These are phyloP conservation scores for Pneumocystis wakefieldiae DNA, from an alignment of 1,139 yeast species.

Conservation along the genomic window DNA sequence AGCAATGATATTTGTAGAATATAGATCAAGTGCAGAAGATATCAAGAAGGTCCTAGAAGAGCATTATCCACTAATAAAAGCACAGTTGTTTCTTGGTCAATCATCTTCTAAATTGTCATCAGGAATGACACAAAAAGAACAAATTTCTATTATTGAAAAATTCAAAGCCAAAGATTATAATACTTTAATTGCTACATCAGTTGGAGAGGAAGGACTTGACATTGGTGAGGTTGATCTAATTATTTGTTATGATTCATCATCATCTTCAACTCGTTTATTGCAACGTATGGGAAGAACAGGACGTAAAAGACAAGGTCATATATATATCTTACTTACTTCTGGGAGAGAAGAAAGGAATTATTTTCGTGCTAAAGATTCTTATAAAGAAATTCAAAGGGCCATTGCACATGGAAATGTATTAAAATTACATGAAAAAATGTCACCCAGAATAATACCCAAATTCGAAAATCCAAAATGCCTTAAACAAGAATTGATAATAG, in stretches of 20 bases:
- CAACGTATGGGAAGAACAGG: constrained; percentile 99
- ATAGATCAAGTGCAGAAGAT: constrained; percentile 78
- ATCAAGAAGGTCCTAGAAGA: constrained; percentile 54
- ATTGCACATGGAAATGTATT: constrained; percentile 26
- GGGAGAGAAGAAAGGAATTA: constrained; percentile 66
- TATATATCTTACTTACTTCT: constrained; percentile 53
- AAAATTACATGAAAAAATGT: constrained; percentile 29
- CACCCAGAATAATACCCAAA: constrained; percentile 21
- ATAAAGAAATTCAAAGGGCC: constrained; percentile 58
- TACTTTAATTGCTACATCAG: constrained; percentile 83
- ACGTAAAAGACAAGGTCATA: constrained; percentile 77
- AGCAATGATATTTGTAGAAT: constrained; percentile 76
- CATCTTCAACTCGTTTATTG: constrained; percentile 81
- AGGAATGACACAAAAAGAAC: constrained; percentile 31
- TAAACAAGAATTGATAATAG: neutral
- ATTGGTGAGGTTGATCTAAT: constrained; percentile 95
- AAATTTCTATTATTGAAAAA: constrained; percentile 45
- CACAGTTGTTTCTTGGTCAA: constrained; percentile 90
- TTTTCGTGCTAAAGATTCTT: constrained; percentile 73
- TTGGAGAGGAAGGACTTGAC: constrained; percentile 97
- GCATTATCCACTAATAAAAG: constrained; percentile 33
- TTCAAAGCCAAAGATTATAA: constrained; percentile 62
- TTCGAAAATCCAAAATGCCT: neutral
- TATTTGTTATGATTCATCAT: constrained; percentile 80
- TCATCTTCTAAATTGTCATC: constrained; percentile 22